phyloP scores from a whole-genome alignment of 306 rosid species.

The Quercus bicolor region DNA sequence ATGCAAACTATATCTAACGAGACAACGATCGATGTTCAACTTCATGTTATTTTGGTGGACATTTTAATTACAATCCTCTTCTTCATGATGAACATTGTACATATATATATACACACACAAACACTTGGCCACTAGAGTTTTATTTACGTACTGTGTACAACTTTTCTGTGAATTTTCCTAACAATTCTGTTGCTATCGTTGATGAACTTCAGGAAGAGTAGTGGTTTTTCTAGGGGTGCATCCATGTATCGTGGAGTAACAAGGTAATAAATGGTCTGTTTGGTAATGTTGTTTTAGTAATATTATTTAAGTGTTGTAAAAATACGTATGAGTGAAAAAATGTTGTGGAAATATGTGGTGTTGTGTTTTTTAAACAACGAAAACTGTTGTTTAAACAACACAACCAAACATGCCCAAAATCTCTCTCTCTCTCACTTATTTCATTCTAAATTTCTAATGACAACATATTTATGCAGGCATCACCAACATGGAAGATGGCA shows the following conservation, averaged over 20 bases:
- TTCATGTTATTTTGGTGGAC: too few species aligned
- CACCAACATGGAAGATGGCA: slow-evolving; percentile 99
- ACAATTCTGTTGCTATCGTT: not conserved
- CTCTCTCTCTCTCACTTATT: not conserved
- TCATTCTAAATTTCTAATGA: not conserved
- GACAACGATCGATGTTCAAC: not conserved
- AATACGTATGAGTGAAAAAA: too few species aligned
- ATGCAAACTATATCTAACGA: not conserved
- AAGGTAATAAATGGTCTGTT: slow-evolving; percentile 38
- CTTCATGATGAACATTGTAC: not conserved
- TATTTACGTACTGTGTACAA: too few species aligned
- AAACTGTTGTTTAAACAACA: too few species aligned
- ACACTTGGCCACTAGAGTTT: too few species aligned
- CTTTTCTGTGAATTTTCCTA: too few species aligned
- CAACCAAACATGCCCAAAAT: too few species aligned
- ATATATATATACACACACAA: too few species aligned
- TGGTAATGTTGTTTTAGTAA: too few species aligned
- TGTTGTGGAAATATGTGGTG: too few species aligned
- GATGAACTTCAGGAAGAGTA: slow-evolving; percentile 73
- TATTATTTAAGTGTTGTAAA: too few species aligned
- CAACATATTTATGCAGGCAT: slow-evolving; percentile 51
- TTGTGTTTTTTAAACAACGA: too few species aligned
- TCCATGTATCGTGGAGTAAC: slow-evolving; percentile 99
- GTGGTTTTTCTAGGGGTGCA: slow-evolving; percentile 98
- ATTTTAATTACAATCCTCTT: not conserved